Base-by-base conservation (phyloP, 129 eudicot species). In the Centrapalus pauciflorus region DNA sequence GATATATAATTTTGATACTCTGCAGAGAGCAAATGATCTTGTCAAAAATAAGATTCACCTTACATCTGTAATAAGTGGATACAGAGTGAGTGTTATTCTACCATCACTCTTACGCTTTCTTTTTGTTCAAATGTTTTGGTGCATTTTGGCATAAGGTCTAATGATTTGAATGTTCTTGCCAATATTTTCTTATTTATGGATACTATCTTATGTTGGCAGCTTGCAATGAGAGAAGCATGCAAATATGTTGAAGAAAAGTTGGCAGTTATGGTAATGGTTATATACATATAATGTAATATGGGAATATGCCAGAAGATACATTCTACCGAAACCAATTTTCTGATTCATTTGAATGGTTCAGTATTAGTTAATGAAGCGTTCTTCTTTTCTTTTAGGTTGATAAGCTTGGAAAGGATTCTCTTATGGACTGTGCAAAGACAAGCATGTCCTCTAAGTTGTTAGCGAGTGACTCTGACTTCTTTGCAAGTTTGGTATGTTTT, bases 181-280 rank as follows among this genome's bases (percentile, higher is more conserved):
- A 41, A 19, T 30, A 40, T 43, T 13, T 57, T 32, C 13, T 21
- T 41, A 12, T 67, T 41, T 48, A 19, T 63, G 37, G 26, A 27
- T 24, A 14, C 7, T 0, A 45, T 45, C 20, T 34, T 55, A 63
- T 74, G 55, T 46, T 78, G 64, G 33, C 84, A 94, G 99, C 99
- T 94, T 81, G 97, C 97, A 2, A 94, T 94, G 99, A 82, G 95
- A 75, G 99, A 94, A 77, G 90, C 97, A 64, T 87, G 93, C 83
- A 94, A 94, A 76, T 89, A 94, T 67, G 57, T 94, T 61, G 99
- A 94, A 38, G 97, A 94, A 60, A 86, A 89, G 67, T 63, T 94
- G 75, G 90, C 95, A 4, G 83, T 89, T 30, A 86, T 82, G 97
- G 99, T 94, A 85, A 48, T 29, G 5, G 7, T 14, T 29, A 41